A percentile compares a stretch with the other conserved stretches of the same genome.
Evolutionary conservation across 768 basidiomycete genomes (phyloP).

Genomic region (Boletellus ananas): DNA sequence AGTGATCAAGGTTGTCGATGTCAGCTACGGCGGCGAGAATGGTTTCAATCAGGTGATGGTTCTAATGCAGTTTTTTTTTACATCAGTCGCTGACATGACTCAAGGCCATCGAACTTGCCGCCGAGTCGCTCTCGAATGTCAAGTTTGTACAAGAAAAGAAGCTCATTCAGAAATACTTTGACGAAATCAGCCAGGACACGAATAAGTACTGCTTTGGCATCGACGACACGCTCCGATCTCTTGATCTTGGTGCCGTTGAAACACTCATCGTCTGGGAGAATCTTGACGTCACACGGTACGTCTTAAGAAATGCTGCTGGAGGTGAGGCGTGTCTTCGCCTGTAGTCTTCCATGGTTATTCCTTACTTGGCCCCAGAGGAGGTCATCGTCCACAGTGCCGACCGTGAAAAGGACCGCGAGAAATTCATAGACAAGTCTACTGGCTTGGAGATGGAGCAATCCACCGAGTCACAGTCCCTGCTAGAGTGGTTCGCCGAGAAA

Average conservation of each 20-base stretch:
- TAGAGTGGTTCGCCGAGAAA: constrained; percentile 99
- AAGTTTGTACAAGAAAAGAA: constrained; percentile 99
- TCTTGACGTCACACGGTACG: constrained; percentile 83
- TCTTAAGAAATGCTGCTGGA: constrained; percentile 87
- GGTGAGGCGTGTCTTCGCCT: constrained; percentile 42
- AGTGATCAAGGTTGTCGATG: constrained; percentile 97
- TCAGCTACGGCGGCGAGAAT: constrained; percentile 97
- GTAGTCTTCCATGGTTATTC: neutral
- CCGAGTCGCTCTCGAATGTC: constrained; percentile 94
- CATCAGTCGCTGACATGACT: neutral
- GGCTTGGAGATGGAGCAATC: constrained; percentile 93
- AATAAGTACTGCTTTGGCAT: constrained; percentile 97
- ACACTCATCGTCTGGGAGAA: constrained; percentile 99
- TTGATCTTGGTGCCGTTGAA: constrained; percentile 95
- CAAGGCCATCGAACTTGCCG: constrained; percentile 94
- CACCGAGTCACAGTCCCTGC: constrained; percentile 75
- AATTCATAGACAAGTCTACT: constrained; percentile 94
- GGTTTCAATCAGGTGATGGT: constrained; percentile 90
- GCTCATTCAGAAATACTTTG: constrained; percentile 97
- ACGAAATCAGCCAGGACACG: constrained; percentile 97
- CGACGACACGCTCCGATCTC: constrained; percentile 92
- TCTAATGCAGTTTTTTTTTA: neutral
- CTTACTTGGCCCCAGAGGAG: constrained; percentile 55
- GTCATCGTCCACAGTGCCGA: constrained; percentile 77
- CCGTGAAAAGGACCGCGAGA: constrained; percentile 90